phyloP scores from a whole-genome alignment of 176 grass and related monocot species.

The Rhynchospora pubera region DNA sequence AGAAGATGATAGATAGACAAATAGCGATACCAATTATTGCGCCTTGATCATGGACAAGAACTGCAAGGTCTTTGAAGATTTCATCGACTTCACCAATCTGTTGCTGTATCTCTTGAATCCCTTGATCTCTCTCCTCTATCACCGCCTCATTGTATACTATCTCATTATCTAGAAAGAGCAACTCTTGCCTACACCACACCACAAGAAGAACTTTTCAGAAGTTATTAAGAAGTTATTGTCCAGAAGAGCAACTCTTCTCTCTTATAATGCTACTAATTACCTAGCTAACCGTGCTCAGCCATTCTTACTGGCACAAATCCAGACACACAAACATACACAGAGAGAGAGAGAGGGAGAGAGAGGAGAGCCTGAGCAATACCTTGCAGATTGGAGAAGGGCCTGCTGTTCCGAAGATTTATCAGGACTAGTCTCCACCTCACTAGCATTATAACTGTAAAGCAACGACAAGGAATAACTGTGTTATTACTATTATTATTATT shows the following conservation, averaged over 20 bases:
- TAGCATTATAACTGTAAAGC: conserved; percentile 63
- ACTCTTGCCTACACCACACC: conserved; percentile 32
- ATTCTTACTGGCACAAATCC: neutral
- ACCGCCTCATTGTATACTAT: conserved; percentile 54
- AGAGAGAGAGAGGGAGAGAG: neutral
- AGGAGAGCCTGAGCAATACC: neutral
- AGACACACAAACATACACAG: too few relatives aligned
- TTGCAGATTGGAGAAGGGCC: conserved; percentile 24
- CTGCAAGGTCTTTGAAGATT: conserved; percentile 54
- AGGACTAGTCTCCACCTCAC: conserved; percentile 38
- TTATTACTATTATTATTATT: too few relatives aligned
- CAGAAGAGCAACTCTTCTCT: neutral
- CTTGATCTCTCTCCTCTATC: conserved; percentile 47
- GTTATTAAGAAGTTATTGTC: neutral
- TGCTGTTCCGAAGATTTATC: conserved; percentile 57
- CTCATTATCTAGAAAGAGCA: conserved; percentile 82
- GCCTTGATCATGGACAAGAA: conserved; percentile 47
- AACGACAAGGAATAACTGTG: conserved; percentile 12
- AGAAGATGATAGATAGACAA: neutral
- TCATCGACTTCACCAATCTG: conserved; percentile 46
- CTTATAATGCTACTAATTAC: neutral
- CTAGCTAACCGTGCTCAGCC: neutral
- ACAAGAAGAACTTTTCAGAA: neutral
- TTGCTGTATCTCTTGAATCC: conserved; percentile 48
- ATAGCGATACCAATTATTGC: conserved; percentile 18